phyloP scores from a whole-genome alignment of 768 basidiomycete species.

The Termitomyces sp. region DNA sequence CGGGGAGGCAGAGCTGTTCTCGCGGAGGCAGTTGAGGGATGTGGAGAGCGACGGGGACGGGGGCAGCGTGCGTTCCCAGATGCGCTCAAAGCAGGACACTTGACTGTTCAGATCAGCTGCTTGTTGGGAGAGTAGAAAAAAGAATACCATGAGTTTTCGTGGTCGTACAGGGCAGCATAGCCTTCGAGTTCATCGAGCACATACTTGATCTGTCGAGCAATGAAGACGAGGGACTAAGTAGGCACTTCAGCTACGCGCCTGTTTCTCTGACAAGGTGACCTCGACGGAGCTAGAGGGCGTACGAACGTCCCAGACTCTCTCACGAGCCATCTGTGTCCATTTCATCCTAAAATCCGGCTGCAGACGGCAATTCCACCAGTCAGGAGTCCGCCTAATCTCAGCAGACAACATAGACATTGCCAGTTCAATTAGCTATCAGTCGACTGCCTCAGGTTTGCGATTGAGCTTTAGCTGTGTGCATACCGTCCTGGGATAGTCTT shows the following conservation, averaged over 20 bases:
- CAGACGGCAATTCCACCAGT: slow-evolving; percentile 35
- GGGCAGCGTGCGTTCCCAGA: slow-evolving; percentile 37
- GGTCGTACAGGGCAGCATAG: slow-evolving; percentile 36
- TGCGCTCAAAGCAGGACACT: slow-evolving; percentile 51
- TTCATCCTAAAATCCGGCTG: slow-evolving; percentile 19
- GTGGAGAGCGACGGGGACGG: slow-evolving; percentile 21
- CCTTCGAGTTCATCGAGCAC: slow-evolving; percentile 44
- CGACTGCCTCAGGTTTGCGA: neutral
- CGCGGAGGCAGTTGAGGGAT: slow-evolving; percentile 18
- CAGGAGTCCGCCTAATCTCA: slow-evolving; percentile 28
- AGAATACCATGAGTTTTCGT: slow-evolving; percentile 29
- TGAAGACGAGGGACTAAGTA: neutral
- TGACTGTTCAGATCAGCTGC: slow-evolving; percentile 26
- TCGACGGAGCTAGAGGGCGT: slow-evolving; percentile 27
- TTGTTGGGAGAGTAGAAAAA: neutral
- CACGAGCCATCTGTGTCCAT: slow-evolving; percentile 27
- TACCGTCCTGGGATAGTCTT: slow-evolving; percentile 46
- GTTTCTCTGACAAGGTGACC: slow-evolving; percentile 30
- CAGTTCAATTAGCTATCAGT: slow-evolving; percentile 36
- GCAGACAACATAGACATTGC: slow-evolving; percentile 46
- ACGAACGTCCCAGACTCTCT: slow-evolving; percentile 25
- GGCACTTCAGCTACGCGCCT: slow-evolving; percentile 23
- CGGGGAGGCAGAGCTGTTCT: neutral
- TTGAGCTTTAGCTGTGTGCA: slow-evolving; percentile 7
- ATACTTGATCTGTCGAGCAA: slow-evolving; percentile 32